Evolutionary conservation across 108 stramenopile genomes (phyloP), one percentile per base, ranked within the genome.

Genomic region (Fragilariopsis cylindrus): DNA sequence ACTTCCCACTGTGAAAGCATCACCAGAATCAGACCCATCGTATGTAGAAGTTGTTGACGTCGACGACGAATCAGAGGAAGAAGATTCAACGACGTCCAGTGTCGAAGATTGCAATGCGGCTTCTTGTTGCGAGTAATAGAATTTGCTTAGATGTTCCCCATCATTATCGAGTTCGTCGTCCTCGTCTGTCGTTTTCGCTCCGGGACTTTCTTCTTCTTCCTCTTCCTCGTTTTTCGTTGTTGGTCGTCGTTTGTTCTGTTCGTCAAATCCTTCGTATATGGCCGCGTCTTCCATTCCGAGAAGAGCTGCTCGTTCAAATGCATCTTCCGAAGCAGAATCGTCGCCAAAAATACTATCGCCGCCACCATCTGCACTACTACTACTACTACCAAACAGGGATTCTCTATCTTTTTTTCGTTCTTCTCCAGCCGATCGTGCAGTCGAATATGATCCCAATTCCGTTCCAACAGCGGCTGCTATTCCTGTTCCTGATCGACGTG

Each of bases 361-460:
- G 15, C 12, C 12, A n/a, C n/a, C 52, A 12, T 12, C 82, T 74
- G 15, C 52, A 53, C 52, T 53, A 12, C 12, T 15, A 53, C 12
- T 39, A 18, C 40, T 46, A 47, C 53, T 43, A 5, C 57, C 67
- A 71, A 82, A 94, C 76, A 91, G 69, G 8, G 76, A 62, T 48
- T 80, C 67, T 60, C 91, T 75, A 73, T 92, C 91, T 57, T 73
- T 83, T 57, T 58, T 66, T 21, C 93, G 78, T 65, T 95, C 93
- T 19, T 85, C 87, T 44, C 42, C 67, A 6, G 93, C 93, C 12
- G 87, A 87, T 11, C 75, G 65, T 5, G 93, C 93, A 1, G 90
- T 91, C 16, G 90, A 90, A 70, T 95, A 95, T 43, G 91, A 89
- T 66, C 93, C 93, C 56, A 95, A 67, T 57, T 95, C 93, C 21